phyloP scores from a whole-genome alignment of 306 rosid species.

The Quercus alba region DNA sequence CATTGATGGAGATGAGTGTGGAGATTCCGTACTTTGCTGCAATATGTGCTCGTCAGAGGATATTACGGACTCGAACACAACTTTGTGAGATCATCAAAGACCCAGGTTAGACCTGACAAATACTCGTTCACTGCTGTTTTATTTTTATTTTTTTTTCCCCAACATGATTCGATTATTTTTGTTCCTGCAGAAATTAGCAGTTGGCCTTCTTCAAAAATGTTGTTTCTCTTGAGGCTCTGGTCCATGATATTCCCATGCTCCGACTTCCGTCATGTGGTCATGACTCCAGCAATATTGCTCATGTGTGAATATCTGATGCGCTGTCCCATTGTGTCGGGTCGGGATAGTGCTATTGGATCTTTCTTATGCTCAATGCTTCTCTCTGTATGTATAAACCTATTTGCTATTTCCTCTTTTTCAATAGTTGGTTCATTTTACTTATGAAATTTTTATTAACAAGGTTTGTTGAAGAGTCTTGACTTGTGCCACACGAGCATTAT shows the following conservation, averaged over 20 bases:
- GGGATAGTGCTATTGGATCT: constrained; percentile 76
- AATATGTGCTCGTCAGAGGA: constrained; percentile 90
- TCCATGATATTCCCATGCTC: constrained; percentile 86
- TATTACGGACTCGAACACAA: constrained; percentile 57
- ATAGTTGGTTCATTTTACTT: background rate
- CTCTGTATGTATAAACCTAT: constrained; percentile 51
- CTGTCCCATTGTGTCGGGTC: constrained; percentile 65
- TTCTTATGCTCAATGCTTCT: constrained; percentile 89
- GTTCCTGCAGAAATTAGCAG: constrained; percentile 62
- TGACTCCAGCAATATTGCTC: constrained; percentile 72
- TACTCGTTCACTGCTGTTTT: background rate
- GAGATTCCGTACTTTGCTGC: constrained; percentile 94
- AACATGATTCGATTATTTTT: constrained; percentile 11
- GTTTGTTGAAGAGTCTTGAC: constrained; percentile 5
- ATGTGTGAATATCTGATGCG: constrained; percentile 92
- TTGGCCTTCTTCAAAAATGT: constrained; percentile 87
- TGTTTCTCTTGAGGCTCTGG: constrained; percentile 90
- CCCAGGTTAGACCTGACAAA: constrained; percentile 51
- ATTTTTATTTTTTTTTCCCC: background rate
- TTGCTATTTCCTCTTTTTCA: background rate
- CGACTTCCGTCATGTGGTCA: constrained; percentile 86
- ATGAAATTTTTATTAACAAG: background rate
- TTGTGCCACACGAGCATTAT: background rate
- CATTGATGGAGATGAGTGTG: constrained; percentile 83
- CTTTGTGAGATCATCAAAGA: constrained; percentile 60